Evolutionary conservation across 2,329 filamentous ascomycete species (phyloP), one percentile per base, ranked within the genome.

Genomic region (Nigrospora oryzae): DNA sequence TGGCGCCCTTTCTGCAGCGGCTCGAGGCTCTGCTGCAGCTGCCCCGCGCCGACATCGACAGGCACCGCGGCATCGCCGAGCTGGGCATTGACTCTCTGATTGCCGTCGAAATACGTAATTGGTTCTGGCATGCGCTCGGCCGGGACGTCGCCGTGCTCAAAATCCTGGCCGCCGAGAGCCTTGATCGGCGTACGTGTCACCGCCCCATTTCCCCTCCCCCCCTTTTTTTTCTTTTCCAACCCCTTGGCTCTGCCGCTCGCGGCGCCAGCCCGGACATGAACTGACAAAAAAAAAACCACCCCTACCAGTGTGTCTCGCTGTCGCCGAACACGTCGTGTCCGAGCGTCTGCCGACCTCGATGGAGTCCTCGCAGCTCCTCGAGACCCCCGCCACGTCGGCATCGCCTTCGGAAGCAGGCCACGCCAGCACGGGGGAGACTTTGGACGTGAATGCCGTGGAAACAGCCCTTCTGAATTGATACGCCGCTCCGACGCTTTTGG

Each of bases 11-110:
- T 2, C 49, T 53, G 11, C 46, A 46, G 1, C 55, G 56, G 2
- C 49, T 70, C 3, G 56, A 58, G 43, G 31, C 39, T 1, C 47
- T 65, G 19, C 57, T 70, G 10, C 62, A 61, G 23, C 41, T 65
- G 3, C 49, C 51, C 1, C 51, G 55, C 6, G 57, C 57, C 4
- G 47, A 46, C 4, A 54, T 69, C 17, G 54, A 53, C n/a, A 46
- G 52, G 0, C 56, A 63, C 8, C 55, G 57, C 42, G 63, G 56
- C 42, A 46, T 69, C 10, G 46, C 50, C 2, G 66, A 68, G 31
- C 51, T 70, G 2, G 68, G 68, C 3, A 56, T 68, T 5, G 66
- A 71, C 51, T 68, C 66, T 8, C 57, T 71, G 3, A 58, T 62
- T 0, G 67, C 66, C 0, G 64, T 69, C 3, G 67, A 70, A 46